These are phyloP conservation scores for Fusarium floridanum DNA, from an alignment of 2,329 filamentous ascomycete species.

Conservation along the genomic window DNA sequence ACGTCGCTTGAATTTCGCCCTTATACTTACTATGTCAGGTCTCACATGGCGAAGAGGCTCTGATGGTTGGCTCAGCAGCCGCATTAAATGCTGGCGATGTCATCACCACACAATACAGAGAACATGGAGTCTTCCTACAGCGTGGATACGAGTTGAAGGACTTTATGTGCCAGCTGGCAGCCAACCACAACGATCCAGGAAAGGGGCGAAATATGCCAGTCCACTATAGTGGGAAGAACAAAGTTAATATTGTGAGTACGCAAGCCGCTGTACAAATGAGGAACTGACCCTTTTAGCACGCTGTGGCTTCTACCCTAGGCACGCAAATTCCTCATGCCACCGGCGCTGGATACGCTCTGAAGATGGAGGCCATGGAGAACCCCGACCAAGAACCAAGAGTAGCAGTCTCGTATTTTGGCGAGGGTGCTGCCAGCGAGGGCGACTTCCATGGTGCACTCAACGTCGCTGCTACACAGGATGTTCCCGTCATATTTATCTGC, in stretches of 20 bases:
- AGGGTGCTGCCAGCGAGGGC: constrained; percentile 85
- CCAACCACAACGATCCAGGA: constrained; percentile 81
- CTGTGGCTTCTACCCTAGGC: constrained; percentile 80
- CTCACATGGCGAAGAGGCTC: constrained; percentile 83
- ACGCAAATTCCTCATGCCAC: constrained; percentile 87
- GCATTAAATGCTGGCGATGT: constrained; percentile 81
- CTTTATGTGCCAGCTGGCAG: constrained; percentile 92
- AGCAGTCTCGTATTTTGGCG: constrained; percentile 85
- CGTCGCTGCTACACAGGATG: constrained; percentile 83
- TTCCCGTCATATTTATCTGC: constrained; percentile 85
- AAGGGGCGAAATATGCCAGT: constrained; percentile 92
- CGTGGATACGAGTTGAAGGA: constrained; percentile 85
- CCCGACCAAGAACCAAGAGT: constrained; percentile 72
- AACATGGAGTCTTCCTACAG: constrained; percentile 87
- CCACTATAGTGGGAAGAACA: constrained; percentile 82
- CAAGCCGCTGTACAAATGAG: not conserved
- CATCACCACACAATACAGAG: constrained; percentile 89
- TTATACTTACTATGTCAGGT: constrained; percentile 8
- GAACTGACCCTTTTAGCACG: constrained; percentile 66
- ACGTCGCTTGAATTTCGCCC: not conserved
- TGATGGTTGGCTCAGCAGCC: constrained; percentile 85
- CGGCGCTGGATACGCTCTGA: constrained; percentile 84
- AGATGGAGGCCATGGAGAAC: constrained; percentile 77
- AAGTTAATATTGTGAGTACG: constrained; percentile 77
- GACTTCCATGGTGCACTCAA: constrained; percentile 89